A percentile compares a stretch with the other conserved stretches of the same genome.
These are phyloP conservation scores for Bocquillonia castaneifolia DNA, from an alignment of 441 rosid species.

Conservation along the genomic window DNA sequence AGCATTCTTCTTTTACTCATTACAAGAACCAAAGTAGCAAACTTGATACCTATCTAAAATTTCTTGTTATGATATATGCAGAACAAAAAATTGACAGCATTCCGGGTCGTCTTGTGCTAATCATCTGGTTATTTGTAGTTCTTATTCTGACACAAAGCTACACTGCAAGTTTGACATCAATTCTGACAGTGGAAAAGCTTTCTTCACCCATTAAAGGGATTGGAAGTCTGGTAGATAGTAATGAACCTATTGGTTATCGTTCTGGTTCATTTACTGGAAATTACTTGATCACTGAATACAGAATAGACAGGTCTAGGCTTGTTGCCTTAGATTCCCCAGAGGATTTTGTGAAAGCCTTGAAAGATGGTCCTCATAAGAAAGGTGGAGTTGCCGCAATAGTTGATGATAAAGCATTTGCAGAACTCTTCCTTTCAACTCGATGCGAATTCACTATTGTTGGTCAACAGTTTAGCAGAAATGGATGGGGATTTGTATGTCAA, in stretches of 20 bases:
- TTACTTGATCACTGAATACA: constrained; percentile 62
- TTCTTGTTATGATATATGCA: constrained; percentile 34
- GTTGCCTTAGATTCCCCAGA: constrained; percentile 74
- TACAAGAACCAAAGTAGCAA: constrained; percentile 2
- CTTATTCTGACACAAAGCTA: constrained; percentile 89
- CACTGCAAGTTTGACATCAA: constrained; percentile 94
- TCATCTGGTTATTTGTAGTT: constrained; percentile 91
- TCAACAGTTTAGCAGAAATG: constrained; percentile 71
- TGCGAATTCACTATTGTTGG: constrained; percentile 74
- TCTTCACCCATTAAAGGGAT: constrained; percentile 84
- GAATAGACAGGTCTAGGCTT: constrained; percentile 63
- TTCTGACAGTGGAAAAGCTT: constrained; percentile 83
- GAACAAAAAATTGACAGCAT: constrained; percentile 81
- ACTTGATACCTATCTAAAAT: background rate
- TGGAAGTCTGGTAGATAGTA: constrained; percentile 55
- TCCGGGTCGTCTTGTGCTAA: constrained; percentile 70
- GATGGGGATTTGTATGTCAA: constrained; percentile 99
- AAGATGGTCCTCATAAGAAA: constrained; percentile 49
- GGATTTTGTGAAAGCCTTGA: constrained; percentile 63
- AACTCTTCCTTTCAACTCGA: constrained; percentile 66
- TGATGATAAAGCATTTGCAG: constrained; percentile 72
- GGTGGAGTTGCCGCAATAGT: constrained; percentile 85
- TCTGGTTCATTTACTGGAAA: constrained; percentile 72
- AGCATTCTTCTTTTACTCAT: background rate
- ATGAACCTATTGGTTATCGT: constrained; percentile 65